Conservation (phyloP, 108 stramenopile genomes). For the Pseudonitzschia multistriata region DNA sequence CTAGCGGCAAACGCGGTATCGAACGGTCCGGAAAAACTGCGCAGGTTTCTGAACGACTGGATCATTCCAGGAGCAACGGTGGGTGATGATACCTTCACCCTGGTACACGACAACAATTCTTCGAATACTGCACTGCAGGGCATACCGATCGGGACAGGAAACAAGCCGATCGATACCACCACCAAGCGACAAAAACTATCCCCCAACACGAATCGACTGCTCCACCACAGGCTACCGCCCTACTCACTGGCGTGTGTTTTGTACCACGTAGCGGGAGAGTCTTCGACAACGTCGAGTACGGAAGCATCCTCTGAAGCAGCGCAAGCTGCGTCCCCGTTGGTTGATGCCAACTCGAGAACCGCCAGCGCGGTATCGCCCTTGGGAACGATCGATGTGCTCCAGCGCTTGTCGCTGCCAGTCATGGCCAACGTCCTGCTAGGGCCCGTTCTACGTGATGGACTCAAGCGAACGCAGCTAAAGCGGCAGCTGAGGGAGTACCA, state of each 20-base stretch:
- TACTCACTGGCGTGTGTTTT: constrained; percentile 39
- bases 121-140: too few relatives aligned
- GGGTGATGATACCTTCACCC: constrained; percentile 9
- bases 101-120: not conserved
- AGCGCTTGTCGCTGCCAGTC: constrained; percentile 46
- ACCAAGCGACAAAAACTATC: not conserved
- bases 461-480: constrained; percentile 15
- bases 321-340: not conserved
- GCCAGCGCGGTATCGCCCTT: constrained; percentile 54
- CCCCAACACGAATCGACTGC: too few relatives aligned
- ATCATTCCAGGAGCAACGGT: constrained; percentile 56
- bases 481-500: not conserved
- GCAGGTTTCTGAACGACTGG: constrained; percentile 67
- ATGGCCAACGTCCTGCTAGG: constrained; percentile 42
- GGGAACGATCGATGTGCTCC: constrained; percentile 55
- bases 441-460: constrained; percentile 50
- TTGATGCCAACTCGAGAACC: constrained; percentile 12
- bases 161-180: not conserved
- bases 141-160: not conserved
- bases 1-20: constrained; percentile 77
- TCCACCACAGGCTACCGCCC: constrained; percentile 20
- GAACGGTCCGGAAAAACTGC: constrained; percentile 58
- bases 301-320: not conserved
- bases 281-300: constrained; percentile 4
- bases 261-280: constrained; percentile 9